Evolutionary conservation across 345 rosid genomes (phyloP), one percentile per base, ranked within the genome.

Genomic region (Triadica sebifera): DNA sequence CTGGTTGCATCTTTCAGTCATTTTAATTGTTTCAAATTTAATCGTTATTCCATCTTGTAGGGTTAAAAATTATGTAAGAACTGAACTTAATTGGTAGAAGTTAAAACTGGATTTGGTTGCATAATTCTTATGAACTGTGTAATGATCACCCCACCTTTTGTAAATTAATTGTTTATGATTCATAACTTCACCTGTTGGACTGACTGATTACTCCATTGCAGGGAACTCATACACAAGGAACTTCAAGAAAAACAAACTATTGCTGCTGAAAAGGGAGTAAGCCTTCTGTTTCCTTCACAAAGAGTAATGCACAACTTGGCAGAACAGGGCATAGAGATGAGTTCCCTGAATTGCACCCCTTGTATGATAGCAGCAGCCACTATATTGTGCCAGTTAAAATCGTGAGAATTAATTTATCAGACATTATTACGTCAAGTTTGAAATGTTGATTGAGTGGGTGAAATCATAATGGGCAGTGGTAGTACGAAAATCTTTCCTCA

Each of bases 351-450:
- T 38, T 58, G 77, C 80, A 80, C 83, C 49, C 97, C 97, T 17
- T 92, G 96, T 74, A 64, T 59, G 78, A 74, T 92, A 68, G 98
- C 98, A 29, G 94, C 96, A 71, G 84, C 84, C 2, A 80, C 86
- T 68, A 84, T 94, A 38, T 84, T 94, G 67, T 49, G 81, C 79
- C 84, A 80, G 65, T 78, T 56, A 53, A 87, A 83, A 75, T 75
- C 50, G 11, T 79, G 77, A 84, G 43, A 22, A 57, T 53, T 29
- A 43, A 20, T 22, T 67, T 46, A 38, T 4, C 53, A 29, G 52
- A 29, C 52, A 47, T 77, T 12, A 13, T 45, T 13, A 0, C 37
- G 8, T 24, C 9, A 22, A 45, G 19, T 29, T 29, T 29, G 34
- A 29, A 29, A 29, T 20, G 43, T 38, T 56, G 25, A 39, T 15